Conservation (phyloP, 1,284 basidiomycete species). For the Trichosporon coremiiforme region DNA sequence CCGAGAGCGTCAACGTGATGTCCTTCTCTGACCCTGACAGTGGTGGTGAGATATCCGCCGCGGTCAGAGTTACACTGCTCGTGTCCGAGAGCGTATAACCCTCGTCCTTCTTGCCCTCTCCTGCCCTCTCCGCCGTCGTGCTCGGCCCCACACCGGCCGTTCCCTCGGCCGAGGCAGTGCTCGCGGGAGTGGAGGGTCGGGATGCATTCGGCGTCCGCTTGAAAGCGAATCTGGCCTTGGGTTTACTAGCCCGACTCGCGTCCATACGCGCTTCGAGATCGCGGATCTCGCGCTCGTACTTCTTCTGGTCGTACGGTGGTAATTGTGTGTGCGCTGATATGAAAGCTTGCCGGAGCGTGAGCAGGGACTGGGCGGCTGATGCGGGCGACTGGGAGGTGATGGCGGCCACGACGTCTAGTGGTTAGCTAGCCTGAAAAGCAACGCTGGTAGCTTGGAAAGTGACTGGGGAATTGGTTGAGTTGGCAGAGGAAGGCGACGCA, state of each 20-base stretch:
- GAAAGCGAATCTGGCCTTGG: neutral
- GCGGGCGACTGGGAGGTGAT: neutral
- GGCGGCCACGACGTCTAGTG: neutral
- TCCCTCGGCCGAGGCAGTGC: neutral
- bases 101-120: neutral
- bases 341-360: neutral
- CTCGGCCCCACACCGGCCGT: neutral
- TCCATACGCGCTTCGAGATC: neutral
- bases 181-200: neutral
- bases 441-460: neutral
- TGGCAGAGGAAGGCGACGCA: neutral
- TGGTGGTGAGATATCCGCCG: neutral
- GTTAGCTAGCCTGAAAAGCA: no score
- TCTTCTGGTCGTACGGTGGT: neutral
- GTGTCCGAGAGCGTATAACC: neutral
- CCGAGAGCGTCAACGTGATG: neutral
- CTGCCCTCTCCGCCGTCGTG: neutral
- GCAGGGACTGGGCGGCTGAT: neutral
- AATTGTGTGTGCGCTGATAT: neutral
- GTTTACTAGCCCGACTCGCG: neutral
- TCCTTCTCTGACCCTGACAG: neutral
- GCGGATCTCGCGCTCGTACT: conserved; percentile 2
- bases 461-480: neutral
- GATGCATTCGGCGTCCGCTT: neutral
- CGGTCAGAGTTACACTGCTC: neutral